A percentile compares a stretch with the other conserved stretches of the same genome.
Evolutionary conservation across 2,329 filamentous ascomycete genomes (phyloP).

Genomic region (Thelonectria olida): DNA sequence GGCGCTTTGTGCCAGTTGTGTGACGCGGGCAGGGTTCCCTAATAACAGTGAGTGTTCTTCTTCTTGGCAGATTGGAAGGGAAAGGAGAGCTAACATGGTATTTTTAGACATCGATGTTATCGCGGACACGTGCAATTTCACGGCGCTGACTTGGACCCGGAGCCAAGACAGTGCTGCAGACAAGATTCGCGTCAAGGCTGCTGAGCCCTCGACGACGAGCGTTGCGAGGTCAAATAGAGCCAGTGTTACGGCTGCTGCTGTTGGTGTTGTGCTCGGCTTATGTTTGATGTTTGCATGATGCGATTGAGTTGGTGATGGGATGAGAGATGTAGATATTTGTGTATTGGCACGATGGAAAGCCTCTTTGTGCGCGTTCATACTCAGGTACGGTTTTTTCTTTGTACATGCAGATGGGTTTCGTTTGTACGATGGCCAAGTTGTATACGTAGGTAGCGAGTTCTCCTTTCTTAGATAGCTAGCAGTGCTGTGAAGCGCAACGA

Average conservation of each 20-base stretch:
- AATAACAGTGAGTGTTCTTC: conserved; percentile 43
- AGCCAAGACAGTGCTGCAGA: conserved; percentile 44
- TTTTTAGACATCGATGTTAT: conserved; percentile 48
- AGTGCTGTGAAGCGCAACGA: background rate
- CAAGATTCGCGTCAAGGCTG: conserved; percentile 47
- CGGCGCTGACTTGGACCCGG: conserved; percentile 39
- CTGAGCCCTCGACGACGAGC: conserved; percentile 31
- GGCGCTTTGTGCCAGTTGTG: conserved; percentile 51
- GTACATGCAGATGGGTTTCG: background rate
- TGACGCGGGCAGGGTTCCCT: conserved; percentile 42
- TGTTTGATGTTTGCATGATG: background rate
- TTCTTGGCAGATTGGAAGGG: background rate
- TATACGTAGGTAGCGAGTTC: no score
- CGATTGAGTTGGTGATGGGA: background rate
- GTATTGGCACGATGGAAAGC: conserved; percentile 14
- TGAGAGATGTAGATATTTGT: conserved; percentile 13
- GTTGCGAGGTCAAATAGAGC: background rate
- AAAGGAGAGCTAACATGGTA: conserved; percentile 2
- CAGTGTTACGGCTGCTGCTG: background rate
- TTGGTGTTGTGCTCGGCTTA: background rate
- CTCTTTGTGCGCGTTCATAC: conserved; percentile 21
- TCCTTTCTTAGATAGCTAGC: background rate
- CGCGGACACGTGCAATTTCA: conserved; percentile 48
- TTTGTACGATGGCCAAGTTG: background rate
- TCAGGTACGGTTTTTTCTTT: background rate